phyloP scores from a whole-genome alignment of 495 filamentous ascomycete species.

The Penicillium fimorum region DNA sequence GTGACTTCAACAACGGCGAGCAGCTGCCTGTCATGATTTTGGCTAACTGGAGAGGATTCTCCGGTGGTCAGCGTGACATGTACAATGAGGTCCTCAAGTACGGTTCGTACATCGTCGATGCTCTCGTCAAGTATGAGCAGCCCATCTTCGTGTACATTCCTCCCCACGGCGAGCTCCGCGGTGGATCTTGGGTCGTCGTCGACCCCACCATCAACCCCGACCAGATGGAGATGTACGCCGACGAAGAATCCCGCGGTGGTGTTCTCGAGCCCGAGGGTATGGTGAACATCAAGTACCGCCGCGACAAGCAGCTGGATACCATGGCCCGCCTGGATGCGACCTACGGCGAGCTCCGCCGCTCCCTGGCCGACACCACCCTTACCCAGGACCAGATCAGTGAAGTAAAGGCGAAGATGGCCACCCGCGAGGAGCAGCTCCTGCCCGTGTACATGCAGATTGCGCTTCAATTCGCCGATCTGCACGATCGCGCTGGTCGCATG shows the following conservation, averaged over 20 bases:
- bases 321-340: conserved; percentile 90
- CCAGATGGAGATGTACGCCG: conserved; percentile 99
- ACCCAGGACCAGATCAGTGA: conserved; percentile 68
- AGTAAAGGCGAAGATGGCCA: conserved; percentile 83
- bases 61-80: conserved; percentile 98
- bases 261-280: conserved; percentile 98
- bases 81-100: conserved; percentile 99
- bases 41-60: conserved; percentile 99
- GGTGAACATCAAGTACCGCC: conserved; percentile 95
- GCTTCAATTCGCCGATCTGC: conserved; percentile 92
- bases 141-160: conserved; percentile 99
- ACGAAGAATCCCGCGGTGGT: conserved; percentile 92
- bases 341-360: conserved; percentile 79
- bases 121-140: conserved; percentile 96
- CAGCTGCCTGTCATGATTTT: conserved; percentile 98
- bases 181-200: conserved; percentile 98
- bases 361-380: conserved; percentile 64
- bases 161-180: conserved; percentile 92
- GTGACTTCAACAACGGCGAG: conserved; percentile 98
- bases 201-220: conserved; percentile 96
- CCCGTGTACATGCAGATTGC: conserved; percentile 93
- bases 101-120: conserved; percentile 97
- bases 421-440: conserved; percentile 82
- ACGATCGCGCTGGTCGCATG: conserved; percentile 97
- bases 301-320: conserved; percentile 95